Evolutionary conservation across 306 rosid species (phyloP), one percentile per base, ranked within the genome.

Genomic region (Senna siamea): DNA sequence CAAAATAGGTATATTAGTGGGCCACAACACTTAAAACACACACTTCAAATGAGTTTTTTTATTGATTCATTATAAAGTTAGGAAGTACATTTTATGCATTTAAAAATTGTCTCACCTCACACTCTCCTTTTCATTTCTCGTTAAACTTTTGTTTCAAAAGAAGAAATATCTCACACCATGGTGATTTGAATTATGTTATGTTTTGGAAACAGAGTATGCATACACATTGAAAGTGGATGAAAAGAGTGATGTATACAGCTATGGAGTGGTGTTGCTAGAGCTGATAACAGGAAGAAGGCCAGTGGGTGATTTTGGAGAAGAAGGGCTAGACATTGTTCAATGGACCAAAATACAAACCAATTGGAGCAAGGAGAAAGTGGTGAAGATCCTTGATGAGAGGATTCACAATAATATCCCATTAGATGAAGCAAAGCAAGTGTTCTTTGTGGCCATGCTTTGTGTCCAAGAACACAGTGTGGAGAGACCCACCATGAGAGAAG

Each of bases 401-500:
- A 61, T 93, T 41, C 69, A 55, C 1, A 35, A 35, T 51, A 46
- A 76, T 1, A 77, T 87, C 47, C 92, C 97, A 0, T 4, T 93
- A 48, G 87, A 86, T 15, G 93, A 93, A 86, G 97, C 90, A 66
- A 85, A 69, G 85, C 97, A 93, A 13, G 76, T 90, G 9, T 93
- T 86, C 79, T 93, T 90, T 76, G 93, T 93, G 47, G 93, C 98
- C 30, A 88, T 89, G 93, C 72, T 87, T 12, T 89, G 98, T 67
- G 96, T 89, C 67, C 86, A 93, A 43, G 97, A 93, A 48, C 93
- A 81, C 48, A 90, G 97, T 53, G 89, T 93, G 76, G 98, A 93
- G 79, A 44, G 98, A 66, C 95, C 98, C 41, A 87, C 94, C 75
- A 93, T 90, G 98, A 88, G 98, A 81, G 98, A 93, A 79, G 98